These are phyloP conservation scores for Ascochyta fabae DNA, from an alignment of 2,329 filamentous ascomycete species.

Conservation along the genomic window DNA sequence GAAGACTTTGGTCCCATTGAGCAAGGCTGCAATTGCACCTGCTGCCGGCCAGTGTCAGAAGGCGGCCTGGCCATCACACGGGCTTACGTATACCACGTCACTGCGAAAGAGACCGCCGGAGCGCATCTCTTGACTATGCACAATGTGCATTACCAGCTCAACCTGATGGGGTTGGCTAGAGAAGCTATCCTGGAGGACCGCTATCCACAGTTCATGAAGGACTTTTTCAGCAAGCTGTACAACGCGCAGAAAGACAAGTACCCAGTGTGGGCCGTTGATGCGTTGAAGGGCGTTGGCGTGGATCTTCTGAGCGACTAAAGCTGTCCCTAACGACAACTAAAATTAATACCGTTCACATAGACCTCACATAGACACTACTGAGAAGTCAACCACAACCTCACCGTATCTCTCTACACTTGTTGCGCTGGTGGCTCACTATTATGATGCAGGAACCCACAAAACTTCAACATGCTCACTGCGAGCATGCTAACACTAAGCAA, in stretches of 20 bases:
- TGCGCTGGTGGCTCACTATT: no score
- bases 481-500: neutral
- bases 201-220: constrained; percentile 77
- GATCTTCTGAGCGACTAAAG: constrained; percentile 35
- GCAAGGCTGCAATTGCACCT: constrained; percentile 78
- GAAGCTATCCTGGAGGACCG: constrained; percentile 80
- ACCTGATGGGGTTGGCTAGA: constrained; percentile 77
- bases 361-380: neutral
- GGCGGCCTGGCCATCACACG: constrained; percentile 82
- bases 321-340: neutral
- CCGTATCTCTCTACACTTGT: neutral
- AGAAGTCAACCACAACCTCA: neutral
- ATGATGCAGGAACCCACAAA: no score
- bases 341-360: neutral
- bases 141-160: constrained; percentile 91
- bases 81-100: constrained; percentile 90
- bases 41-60: constrained; percentile 70
- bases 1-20: constrained; percentile 85
- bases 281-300: constrained; percentile 79
- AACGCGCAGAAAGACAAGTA: constrained; percentile 66
- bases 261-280: constrained; percentile 84
- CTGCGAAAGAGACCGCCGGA: constrained; percentile 92
- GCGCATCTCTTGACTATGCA: constrained; percentile 88
- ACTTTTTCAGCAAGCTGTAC: constrained; percentile 81
- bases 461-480: neutral